These are phyloP conservation scores for Naganishia kalamii DNA, from an alignment of 768 basidiomycete species.

Conservation along the genomic window DNA sequence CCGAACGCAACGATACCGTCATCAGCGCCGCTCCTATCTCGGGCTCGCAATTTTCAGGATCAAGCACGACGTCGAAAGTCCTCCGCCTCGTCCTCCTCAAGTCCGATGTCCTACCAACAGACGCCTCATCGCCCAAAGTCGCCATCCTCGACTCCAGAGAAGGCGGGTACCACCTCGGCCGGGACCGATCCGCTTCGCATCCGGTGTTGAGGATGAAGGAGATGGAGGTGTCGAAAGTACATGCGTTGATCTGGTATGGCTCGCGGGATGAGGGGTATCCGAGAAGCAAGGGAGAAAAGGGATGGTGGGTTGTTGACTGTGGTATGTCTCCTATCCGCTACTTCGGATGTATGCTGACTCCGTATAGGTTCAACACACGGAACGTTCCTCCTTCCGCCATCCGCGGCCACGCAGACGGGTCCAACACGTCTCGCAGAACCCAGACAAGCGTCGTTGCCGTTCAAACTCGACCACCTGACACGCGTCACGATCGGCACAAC, in stretches of 20 bases:
- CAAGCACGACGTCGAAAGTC: conserved; percentile 26
- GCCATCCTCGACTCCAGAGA: conserved; percentile 38
- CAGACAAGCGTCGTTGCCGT: conserved; percentile 33
- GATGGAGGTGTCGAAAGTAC: conserved; percentile 43
- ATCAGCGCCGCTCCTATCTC: neutral
- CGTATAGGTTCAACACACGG: conserved; percentile 42
- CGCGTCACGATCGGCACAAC: conserved; percentile 33
- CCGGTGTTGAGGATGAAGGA: conserved; percentile 36
- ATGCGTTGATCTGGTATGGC: conserved; percentile 38
- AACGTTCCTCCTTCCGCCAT: conserved; percentile 28
- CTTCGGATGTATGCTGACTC: neutral
- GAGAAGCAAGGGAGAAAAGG: conserved; percentile 25
- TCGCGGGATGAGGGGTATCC: conserved; percentile 8
- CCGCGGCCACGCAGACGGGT: neutral
- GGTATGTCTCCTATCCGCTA: conserved; percentile 28
- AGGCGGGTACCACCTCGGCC: conserved; percentile 35
- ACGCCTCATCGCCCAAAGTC: conserved; percentile 12
- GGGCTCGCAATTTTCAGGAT: neutral
- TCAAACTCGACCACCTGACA: conserved; percentile 27
- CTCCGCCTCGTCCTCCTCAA: conserved; percentile 33
- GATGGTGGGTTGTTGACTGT: conserved; percentile 43
- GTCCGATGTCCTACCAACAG: conserved; percentile 13
- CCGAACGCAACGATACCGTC: neutral
- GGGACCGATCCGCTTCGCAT: conserved; percentile 33
- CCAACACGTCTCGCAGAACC: conserved; percentile 31